Percentiles rank a stretch among this genome's conserved stretches.
Conservation (phyloP, 2,329 filamentous ascomycete genomes). For the Coniochaeta pulveracea region DNA sequence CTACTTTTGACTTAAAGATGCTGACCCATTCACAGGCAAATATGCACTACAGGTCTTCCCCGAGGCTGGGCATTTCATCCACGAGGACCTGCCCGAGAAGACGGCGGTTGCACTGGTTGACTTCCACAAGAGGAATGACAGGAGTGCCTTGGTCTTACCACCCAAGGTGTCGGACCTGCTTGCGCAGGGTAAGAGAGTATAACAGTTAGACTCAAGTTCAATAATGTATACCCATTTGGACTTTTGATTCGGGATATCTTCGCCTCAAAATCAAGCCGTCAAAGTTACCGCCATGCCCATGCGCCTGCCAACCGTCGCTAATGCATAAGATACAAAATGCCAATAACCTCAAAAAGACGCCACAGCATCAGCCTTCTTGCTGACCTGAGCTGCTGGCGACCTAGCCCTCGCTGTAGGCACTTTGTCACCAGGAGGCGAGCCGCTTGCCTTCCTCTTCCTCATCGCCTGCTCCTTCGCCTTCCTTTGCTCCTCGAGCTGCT, state of each 20-base stretch:
- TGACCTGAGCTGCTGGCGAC: no score
- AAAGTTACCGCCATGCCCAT: no score
- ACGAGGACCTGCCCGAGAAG: slow-evolving; percentile 88
- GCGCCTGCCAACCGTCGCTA: no score
- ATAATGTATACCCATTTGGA: no score
- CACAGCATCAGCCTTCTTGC: no score
- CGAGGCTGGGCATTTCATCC: slow-evolving; percentile 91
- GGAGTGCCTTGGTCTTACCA: slow-evolving; percentile 72
- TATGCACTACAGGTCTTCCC: slow-evolving; percentile 93
- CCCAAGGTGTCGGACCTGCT: slow-evolving; percentile 78
- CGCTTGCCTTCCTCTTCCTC: slow-evolving; percentile 4
- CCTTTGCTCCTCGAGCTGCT: slow-evolving; percentile 4
- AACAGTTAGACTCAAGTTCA: not conserved
- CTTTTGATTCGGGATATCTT: no score
- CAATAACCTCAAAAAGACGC: no score
- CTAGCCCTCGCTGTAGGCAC: not conserved
- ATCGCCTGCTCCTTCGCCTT: slow-evolving; percentile 4
- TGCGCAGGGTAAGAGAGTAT: slow-evolving; percentile 47
- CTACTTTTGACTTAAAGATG: not conserved
- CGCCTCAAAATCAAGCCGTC: no score
- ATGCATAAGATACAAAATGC: no score
- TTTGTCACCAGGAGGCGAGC: slow-evolving; percentile 5
- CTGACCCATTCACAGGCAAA: slow-evolving; percentile 46
- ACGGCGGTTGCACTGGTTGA: slow-evolving; percentile 77
- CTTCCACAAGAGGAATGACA: slow-evolving; percentile 86